Conservation (phyloP, 2,329 filamentous ascomycete genomes). For the Fusarium anthophilum region DNA sequence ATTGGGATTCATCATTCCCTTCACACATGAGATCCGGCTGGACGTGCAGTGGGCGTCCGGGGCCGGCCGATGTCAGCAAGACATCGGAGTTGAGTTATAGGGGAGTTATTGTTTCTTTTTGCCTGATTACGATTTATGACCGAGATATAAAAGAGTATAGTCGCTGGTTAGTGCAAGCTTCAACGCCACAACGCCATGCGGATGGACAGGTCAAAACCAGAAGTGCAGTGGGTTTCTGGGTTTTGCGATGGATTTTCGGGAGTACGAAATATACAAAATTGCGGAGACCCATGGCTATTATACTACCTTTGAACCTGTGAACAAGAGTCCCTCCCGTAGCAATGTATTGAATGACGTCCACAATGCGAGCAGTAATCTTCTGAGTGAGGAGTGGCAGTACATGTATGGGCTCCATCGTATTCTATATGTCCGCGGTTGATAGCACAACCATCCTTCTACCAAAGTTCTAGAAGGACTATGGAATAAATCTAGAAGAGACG, state of each 20-base stretch:
- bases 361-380: neutral
- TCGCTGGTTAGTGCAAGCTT: conserved; percentile 29
- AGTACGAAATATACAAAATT: neutral
- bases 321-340: neutral
- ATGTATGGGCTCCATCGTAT: neutral
- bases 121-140: conserved; percentile 17
- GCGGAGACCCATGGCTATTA: neutral
- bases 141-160: neutral
- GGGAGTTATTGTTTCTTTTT: conserved; percentile 3
- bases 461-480: neutral
- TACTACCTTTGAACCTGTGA: neutral
- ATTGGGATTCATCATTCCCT: neutral
- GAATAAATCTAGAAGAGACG: neutral
- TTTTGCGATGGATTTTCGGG: neutral
- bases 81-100: neutral
- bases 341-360: neutral
- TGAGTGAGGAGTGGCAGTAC: neutral
- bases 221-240: conserved; percentile 43
- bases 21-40: neutral
- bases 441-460: neutral
- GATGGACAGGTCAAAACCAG: neutral
- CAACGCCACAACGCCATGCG: conserved; percentile 19
- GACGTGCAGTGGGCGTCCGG: conserved; percentile 43
- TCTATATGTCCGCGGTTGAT: neutral
- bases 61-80: neutral